Evolutionary conservation across 2,329 filamentous ascomycete genomes (phyloP).

Genomic region (Penicillium sp.): DNA sequence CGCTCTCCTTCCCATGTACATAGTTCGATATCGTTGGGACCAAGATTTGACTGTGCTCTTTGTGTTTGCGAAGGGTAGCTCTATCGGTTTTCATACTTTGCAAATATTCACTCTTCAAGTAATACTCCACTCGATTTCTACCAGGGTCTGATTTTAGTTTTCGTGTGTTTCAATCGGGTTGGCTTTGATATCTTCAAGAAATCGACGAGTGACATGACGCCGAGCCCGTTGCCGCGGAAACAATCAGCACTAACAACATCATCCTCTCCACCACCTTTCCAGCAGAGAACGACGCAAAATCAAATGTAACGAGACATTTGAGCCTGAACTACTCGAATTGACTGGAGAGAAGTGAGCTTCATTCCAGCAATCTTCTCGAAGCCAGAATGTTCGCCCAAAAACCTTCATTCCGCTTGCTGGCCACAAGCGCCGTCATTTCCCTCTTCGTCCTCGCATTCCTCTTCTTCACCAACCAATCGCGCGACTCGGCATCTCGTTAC

Average conservation of each 20-base stretch:
- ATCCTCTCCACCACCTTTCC: background rate
- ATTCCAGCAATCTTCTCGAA: background rate
- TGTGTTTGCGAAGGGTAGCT: constrained; percentile 6
- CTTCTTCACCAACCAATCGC: constrained; percentile 19
- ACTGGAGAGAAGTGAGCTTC: background rate
- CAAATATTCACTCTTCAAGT: background rate
- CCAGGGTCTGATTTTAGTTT: background rate
- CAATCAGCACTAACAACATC: constrained; percentile 15
- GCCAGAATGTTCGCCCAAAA: constrained; percentile 21
- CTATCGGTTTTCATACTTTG: constrained; percentile 4
- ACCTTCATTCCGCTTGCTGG: constrained; percentile 30
- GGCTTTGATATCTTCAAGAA: background rate
- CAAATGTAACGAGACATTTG: background rate
- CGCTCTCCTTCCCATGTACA: constrained; percentile 33
- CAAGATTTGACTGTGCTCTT: constrained; percentile 26
- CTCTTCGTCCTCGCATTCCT: constrained; percentile 30
- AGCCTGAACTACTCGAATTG: background rate
- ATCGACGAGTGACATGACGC: background rate
- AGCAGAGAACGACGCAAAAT: background rate
- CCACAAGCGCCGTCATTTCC: constrained; percentile 26
- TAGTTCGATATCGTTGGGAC: constrained; percentile 28
- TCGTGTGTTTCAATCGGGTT: background rate
- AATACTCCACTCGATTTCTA: no score
- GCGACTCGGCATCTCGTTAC: constrained; percentile 19
- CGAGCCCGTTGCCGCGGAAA: constrained; percentile 27